A percentile compares a stretch with the other conserved stretches of the same genome.
phyloP scores from a whole-genome alignment of 176 grass and related monocot species.

The Poa pratensis region DNA sequence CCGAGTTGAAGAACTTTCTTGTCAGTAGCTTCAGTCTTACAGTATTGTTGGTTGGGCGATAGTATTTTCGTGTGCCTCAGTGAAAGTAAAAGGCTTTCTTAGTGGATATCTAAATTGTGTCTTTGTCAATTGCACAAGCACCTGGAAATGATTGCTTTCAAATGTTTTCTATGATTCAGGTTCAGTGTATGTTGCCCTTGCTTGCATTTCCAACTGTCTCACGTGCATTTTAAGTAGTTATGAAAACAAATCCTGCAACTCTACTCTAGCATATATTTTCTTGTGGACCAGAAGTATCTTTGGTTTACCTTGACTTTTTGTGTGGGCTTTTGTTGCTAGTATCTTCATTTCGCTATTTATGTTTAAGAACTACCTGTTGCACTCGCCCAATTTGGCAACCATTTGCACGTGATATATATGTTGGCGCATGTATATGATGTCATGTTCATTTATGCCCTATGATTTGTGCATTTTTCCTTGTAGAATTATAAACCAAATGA shows the following conservation, averaged over 20 bases:
- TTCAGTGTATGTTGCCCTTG: background rate
- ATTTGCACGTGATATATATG: background rate
- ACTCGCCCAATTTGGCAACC: background rate
- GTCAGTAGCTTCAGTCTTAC: background rate
- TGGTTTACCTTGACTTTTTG: background rate
- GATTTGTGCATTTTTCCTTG: background rate
- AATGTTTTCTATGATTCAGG: background rate
- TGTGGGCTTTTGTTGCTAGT: background rate
- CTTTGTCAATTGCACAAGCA: background rate
- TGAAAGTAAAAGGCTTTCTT: background rate
- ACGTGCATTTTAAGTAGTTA: constrained; percentile 4
- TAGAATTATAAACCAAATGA: background rate
- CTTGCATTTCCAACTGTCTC: constrained; percentile 5
- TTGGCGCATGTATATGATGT: background rate
- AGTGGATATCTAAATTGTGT: background rate
- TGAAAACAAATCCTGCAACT: background rate
- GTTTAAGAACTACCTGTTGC: background rate
- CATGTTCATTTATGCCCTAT: constrained; percentile 17
- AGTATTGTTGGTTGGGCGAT: background rate
- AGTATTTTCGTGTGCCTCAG: background rate
- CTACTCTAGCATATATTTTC: background rate
- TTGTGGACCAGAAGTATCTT: constrained; percentile 1
- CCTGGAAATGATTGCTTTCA: background rate
- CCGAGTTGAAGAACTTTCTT: constrained; percentile 19
- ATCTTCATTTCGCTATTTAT: constrained; percentile 9